Conservation (phyloP, 139 green algal species). For the Asterochloris erici region DNA sequence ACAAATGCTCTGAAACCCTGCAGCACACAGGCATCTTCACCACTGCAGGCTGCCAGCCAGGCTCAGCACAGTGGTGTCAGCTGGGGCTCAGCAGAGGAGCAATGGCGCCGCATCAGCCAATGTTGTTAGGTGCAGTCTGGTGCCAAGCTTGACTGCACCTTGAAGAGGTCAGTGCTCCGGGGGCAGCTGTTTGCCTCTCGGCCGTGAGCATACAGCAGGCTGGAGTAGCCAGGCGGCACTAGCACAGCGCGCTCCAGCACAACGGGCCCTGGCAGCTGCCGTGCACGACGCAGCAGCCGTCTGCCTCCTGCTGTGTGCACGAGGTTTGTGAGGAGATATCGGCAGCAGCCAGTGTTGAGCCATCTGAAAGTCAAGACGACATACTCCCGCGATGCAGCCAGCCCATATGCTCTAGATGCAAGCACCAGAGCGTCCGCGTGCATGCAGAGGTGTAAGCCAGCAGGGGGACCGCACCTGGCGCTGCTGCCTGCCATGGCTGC, state of each 20-base stretch:
- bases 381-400: too few species aligned
- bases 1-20: conserved; percentile 29
- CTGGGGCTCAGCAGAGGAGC: neutral
- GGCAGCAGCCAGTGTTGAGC: neutral
- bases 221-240: conserved; percentile 39
- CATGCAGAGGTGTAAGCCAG: too few species aligned
- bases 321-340: neutral
- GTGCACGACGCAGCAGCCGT: neutral
- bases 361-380: too few species aligned
- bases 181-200: conserved; percentile 34
- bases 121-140: neutral
- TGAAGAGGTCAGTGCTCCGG: conserved; percentile 29
- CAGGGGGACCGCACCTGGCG: too few species aligned
- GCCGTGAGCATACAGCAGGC: conserved; percentile 38
- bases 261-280: neutral
- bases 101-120: too few species aligned
- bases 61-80: neutral
- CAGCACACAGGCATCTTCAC: neutral
- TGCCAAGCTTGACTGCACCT: neutral
- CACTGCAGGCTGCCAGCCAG: neutral
- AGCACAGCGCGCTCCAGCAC: conserved; percentile 20
- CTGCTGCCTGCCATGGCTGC: too few species aligned
- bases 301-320: neutral
- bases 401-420: too few species aligned
- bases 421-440: too few species aligned